Percentiles rank a stretch among this genome's conserved stretches.
Conservation (phyloP, 2,329 filamentous ascomycete genomes). For the Phoma sp. region DNA sequence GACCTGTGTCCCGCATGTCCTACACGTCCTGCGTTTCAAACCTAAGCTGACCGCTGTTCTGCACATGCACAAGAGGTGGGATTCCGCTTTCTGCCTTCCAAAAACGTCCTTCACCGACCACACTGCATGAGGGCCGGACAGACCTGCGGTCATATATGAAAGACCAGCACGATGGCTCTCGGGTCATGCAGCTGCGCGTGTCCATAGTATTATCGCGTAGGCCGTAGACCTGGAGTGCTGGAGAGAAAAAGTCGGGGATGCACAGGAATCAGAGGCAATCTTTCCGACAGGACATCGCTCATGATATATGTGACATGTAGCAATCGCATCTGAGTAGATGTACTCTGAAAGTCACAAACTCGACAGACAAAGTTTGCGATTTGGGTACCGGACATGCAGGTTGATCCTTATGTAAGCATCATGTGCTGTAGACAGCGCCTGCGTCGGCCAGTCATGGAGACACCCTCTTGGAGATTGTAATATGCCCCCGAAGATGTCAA, state of each 20-base stretch:
- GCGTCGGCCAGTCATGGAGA: too few relatives aligned
- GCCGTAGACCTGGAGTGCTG: not conserved
- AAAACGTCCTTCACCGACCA: slow-evolving; percentile 1
- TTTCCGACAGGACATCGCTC: too few relatives aligned
- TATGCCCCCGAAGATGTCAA: not conserved
- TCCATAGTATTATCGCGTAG: not conserved
- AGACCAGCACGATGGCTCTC: not conserved
- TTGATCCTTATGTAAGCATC: too few relatives aligned
- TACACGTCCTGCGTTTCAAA: too few relatives aligned
- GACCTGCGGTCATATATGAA: not conserved
- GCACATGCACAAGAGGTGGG: not conserved
- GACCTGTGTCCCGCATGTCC: not conserved
- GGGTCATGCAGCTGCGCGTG: not conserved
- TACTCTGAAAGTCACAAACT: too few relatives aligned
- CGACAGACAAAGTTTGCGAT: too few relatives aligned
- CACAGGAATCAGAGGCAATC: too few relatives aligned
- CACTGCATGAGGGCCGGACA: slow-evolving; percentile 3
- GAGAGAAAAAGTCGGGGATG: not conserved
- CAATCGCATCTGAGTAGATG: too few relatives aligned
- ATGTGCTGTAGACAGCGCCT: too few relatives aligned
- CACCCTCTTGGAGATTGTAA: too few relatives aligned
- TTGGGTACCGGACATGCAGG: too few relatives aligned
- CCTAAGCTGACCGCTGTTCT: slow-evolving; percentile 14
- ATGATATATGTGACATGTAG: too few relatives aligned
- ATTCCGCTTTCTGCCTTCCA: slow-evolving; percentile 1